Evolutionary conservation across 208 protist species (phyloP), one percentile per base, ranked within the genome.

Genomic region (Histomonas meleagridis): DNA sequence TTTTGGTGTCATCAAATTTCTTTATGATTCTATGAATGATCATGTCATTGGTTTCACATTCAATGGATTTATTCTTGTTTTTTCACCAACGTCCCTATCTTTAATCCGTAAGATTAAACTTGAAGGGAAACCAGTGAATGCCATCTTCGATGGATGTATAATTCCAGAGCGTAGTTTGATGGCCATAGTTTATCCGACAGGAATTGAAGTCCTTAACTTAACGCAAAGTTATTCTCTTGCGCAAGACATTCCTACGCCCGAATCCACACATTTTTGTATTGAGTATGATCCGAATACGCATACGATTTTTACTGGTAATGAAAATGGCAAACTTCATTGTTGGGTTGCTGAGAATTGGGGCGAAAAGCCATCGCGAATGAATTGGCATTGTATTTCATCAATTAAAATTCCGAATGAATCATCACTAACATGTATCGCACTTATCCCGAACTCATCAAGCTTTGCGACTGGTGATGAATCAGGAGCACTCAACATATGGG

Each of bases 291-390:
- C 76, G 38, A 57, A 9, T 38, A 51, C 76, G 3, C 40, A 86
- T 38, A 32, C 76, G 7, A 38, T 86, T 16, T 86, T 86, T 38
- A 86, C 76, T 38, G 76, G 76, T 35, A 51, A 16, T 53, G 76
- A 86, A 86, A 86, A 86, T 55, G 76, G 76, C 21, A 18, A 46
- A 38, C 28, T 86, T 38, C 76, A 86, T 86, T 46, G 46, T 12
- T 86, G 76, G 76, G 46, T 26, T n/a, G 76, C 76, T 38, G 76
- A 86, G 26, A 86, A 86, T 28, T 86, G 76, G 76, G 76, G 76
- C 5, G 76, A 86, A 55, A 86, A 86, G 18, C 76, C 76, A n/a
- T 86, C 76, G 12, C 40, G 46, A n/a, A 86, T 86, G 76, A 86
- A 86, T 46, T 86, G 76, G 76, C 40, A 48, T 26, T 86, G 76